phyloP scores from a whole-genome alignment of 164 flowering plant species.

The Piper longum region DNA sequence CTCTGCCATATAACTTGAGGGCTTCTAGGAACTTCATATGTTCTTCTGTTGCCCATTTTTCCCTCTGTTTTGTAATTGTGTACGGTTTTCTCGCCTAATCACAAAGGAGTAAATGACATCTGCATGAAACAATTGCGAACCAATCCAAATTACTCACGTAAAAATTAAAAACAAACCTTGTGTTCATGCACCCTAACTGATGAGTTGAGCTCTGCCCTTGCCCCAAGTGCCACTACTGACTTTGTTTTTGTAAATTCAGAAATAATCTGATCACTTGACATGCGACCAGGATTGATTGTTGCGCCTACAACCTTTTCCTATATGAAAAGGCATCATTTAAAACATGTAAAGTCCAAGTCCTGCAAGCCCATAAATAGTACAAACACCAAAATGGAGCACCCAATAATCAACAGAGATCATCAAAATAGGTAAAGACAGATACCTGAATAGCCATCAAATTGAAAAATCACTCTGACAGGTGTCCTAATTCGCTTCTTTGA shows the following conservation, averaged over 20 bases:
- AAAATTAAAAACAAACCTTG: slow-evolving; percentile 21
- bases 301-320: slow-evolving; percentile 11
- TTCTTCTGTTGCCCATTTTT: slow-evolving; percentile 58
- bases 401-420: neutral
- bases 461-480: too few species aligned
- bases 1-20: slow-evolving; percentile 44
- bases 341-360: neutral
- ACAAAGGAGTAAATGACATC: neutral
- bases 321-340: neutral
- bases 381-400: neutral
- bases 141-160: neutral
- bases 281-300: slow-evolving; percentile 1
- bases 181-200: slow-evolving; percentile 21
- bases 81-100: slow-evolving; percentile 46
- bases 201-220: slow-evolving; percentile 12
- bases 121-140: neutral
- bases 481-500: too few species aligned
- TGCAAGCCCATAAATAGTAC: neutral
- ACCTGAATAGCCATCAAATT: too few species aligned
- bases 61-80: slow-evolving; percentile 54
- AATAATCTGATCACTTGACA: slow-evolving; percentile 4
- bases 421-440: too few species aligned
- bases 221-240: slow-evolving; percentile 4
- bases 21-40: slow-evolving; percentile 57
- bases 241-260: slow-evolving; percentile 10